A percentile compares a stretch with the other conserved stretches of the same genome.
These are phyloP conservation scores for Aspergillus chevalieri DNA, from an alignment of 2,329 filamentous ascomycete species.

Conservation along the genomic window DNA sequence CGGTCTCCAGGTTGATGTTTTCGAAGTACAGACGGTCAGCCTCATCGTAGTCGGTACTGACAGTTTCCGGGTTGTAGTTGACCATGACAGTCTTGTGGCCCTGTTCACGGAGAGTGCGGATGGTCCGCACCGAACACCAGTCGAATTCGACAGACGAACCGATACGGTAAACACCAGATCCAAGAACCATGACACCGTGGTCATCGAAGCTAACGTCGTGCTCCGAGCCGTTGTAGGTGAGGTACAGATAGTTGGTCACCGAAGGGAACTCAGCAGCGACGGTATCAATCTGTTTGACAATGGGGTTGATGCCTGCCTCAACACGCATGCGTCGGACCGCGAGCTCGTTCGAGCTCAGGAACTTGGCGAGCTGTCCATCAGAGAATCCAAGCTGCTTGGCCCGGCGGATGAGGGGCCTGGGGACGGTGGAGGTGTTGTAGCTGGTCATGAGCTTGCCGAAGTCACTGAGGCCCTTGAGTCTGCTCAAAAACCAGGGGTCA, in stretches of 20 bases:
- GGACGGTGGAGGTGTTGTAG: slow-evolving; percentile 61
- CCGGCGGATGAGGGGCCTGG: slow-evolving; percentile 62
- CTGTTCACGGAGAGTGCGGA: slow-evolving; percentile 77
- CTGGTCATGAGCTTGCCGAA: slow-evolving; percentile 74
- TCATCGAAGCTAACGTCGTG: slow-evolving; percentile 81
- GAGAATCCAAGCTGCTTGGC: slow-evolving; percentile 94
- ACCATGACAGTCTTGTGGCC: slow-evolving; percentile 96
- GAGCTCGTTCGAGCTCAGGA: slow-evolving; percentile 90
- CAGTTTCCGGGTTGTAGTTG: slow-evolving; percentile 87
- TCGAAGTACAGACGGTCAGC: slow-evolving; percentile 94
- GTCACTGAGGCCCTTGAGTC: slow-evolving; percentile 83
- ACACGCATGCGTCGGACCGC: slow-evolving; percentile 76
- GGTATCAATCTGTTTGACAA: slow-evolving; percentile 97
- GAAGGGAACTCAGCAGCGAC: slow-evolving; percentile 95
- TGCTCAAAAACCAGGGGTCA: slow-evolving; percentile 95
- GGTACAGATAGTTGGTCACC: slow-evolving; percentile 90
- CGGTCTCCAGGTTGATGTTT: slow-evolving; percentile 82
- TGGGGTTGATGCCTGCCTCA: slow-evolving; percentile 79
- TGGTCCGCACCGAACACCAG: slow-evolving; percentile 94
- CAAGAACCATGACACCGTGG: slow-evolving; percentile 90
- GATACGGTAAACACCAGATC: slow-evolving; percentile 93
- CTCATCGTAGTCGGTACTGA: slow-evolving; percentile 87
- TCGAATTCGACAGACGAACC: slow-evolving; percentile 98
- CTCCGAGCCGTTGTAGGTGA: slow-evolving; percentile 89
- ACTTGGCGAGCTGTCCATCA: slow-evolving; percentile 87